Evolutionary conservation across 345 rosid genomes (phyloP).

Genomic region (Dimocarpus longan): DNA sequence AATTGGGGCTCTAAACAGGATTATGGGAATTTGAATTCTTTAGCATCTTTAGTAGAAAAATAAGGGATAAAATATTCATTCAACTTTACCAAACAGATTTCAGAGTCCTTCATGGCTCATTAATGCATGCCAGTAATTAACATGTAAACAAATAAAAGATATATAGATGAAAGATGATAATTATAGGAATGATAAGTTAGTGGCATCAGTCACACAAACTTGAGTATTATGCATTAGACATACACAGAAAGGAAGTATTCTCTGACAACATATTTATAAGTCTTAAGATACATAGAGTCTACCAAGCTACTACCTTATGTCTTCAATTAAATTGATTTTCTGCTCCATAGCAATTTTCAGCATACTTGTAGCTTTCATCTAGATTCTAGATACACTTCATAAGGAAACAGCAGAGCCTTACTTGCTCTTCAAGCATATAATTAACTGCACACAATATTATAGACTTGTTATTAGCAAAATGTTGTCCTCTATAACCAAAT

Average conservation of each 20-base stretch:
- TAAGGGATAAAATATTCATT: not conserved
- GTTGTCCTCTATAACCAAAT: too few relatives aligned
- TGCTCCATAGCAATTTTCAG: not conserved
- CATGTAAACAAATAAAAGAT: not conserved
- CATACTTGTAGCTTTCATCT: not conserved
- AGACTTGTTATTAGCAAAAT: not conserved
- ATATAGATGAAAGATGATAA: not conserved
- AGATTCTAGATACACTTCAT: not conserved
- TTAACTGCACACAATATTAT: not conserved
- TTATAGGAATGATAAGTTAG: not conserved
- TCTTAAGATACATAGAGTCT: not conserved
- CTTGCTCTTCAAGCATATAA: not conserved
- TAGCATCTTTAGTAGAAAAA: too few relatives aligned
- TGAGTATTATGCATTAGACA: not conserved
- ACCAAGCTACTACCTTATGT: not conserved
- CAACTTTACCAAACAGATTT: not conserved
- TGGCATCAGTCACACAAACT: not conserved
- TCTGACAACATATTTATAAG: slow-evolving; percentile 5
- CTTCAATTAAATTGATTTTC: not conserved
- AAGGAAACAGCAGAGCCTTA: not conserved
- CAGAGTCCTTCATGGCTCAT: not conserved
- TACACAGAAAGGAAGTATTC: not conserved
- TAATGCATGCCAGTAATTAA: not conserved
- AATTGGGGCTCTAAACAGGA: too few relatives aligned
- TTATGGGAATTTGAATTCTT: too few relatives aligned